Evolutionary conservation across 345 rosid genomes (phyloP).

Genomic region (Moricandia moricandioides): DNA sequence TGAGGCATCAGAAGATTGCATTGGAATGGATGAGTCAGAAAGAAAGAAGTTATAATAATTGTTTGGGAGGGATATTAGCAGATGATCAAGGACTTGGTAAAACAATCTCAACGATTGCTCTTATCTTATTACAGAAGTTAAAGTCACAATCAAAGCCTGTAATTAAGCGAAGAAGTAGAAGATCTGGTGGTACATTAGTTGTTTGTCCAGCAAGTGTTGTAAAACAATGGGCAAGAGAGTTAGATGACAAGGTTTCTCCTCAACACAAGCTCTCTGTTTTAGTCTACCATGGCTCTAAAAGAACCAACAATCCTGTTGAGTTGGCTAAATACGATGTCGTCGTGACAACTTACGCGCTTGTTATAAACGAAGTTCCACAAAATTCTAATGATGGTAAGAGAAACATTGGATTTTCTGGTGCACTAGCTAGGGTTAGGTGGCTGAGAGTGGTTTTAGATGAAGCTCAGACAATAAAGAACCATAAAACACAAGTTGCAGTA

Average conservation of each 20-base stretch:
- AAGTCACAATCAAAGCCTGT: background rate
- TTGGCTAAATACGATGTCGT: background rate
- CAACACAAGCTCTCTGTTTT: background rate
- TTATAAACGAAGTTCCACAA: background rate
- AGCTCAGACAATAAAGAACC: background rate
- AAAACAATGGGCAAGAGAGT: background rate
- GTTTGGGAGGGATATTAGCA: background rate
- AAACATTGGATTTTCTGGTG: background rate
- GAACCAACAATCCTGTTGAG: background rate
- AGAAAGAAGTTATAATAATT: background rate
- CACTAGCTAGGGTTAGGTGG: background rate
- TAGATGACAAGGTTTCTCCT: background rate
- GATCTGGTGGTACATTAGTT: background rate
- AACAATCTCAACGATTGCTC: background rate
- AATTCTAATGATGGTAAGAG: background rate
- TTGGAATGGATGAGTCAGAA: background rate
- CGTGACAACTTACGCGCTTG: background rate
- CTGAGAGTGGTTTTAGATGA: background rate
- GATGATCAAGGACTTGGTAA: background rate
- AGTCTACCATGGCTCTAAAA: background rate
- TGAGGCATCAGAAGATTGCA: background rate
- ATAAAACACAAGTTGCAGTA: background rate
- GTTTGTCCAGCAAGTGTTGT: conserved; percentile 1
- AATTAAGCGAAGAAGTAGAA: background rate
- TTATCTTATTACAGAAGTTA: background rate